Percentiles rank a stretch among this genome's conserved stretches.
These are phyloP conservation scores for Aspergillus campestris DNA, from an alignment of 495 filamentous ascomycete genomes.

Conservation along the genomic window DNA sequence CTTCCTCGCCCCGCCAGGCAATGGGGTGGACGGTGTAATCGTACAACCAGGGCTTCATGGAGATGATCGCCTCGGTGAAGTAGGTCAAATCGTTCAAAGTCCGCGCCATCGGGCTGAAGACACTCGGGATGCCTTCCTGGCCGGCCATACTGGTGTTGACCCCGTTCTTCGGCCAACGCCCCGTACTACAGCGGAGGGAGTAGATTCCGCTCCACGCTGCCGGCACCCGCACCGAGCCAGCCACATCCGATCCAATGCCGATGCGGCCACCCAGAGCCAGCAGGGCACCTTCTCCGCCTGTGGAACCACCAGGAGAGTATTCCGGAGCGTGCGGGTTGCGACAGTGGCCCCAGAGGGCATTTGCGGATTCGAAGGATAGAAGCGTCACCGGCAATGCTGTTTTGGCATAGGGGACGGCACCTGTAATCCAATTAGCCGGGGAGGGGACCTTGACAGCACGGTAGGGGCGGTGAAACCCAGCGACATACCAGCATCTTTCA, in stretches of 20 bases:
- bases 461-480: too few species aligned
- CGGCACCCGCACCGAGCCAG: slow-evolving; percentile 81
- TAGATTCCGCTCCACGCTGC: slow-evolving; percentile 92
- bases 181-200: slow-evolving; percentile 84
- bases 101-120: slow-evolving; percentile 90
- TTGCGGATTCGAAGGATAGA: slow-evolving; percentile 84
- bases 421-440: slow-evolving; percentile 18
- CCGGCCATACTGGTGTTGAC: slow-evolving; percentile 86
- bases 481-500: slow-evolving; percentile 72
- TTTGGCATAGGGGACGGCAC: slow-evolving; percentile 93
- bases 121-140: slow-evolving; percentile 83
- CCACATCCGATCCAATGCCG: slow-evolving; percentile 90
- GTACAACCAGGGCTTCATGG: slow-evolving; percentile 88
- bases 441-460: too few species aligned
- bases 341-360: slow-evolving; percentile 79
- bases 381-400: slow-evolving; percentile 90
- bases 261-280: slow-evolving; percentile 84
- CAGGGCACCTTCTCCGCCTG: slow-evolving; percentile 81
- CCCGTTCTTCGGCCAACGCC: slow-evolving; percentile 84
- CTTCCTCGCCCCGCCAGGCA: slow-evolving; percentile 59
- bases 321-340: slow-evolving; percentile 73
- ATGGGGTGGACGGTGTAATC: slow-evolving; percentile 82
- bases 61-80: slow-evolving; percentile 69
- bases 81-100: slow-evolving; percentile 79
- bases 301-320: slow-evolving; percentile 88